Evolutionary conservation across 176 grass and related monocot genomes (phyloP).

Genomic region (Coix lacrymajobi): DNA sequence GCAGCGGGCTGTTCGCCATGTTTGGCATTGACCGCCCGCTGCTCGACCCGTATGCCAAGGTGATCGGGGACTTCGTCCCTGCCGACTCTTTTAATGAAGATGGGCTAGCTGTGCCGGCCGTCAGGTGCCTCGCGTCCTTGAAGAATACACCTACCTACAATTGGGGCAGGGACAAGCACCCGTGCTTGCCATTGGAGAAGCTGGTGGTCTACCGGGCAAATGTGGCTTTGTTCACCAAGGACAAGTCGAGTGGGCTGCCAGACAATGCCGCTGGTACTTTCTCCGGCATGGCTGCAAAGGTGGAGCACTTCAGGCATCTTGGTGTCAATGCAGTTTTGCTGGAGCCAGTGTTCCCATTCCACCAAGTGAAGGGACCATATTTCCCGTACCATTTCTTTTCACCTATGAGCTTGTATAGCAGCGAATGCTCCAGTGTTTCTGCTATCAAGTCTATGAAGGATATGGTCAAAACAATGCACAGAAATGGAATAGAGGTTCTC

Average conservation of each 20-base stretch:
- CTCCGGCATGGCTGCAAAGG: slow-evolving; percentile 50
- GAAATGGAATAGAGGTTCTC: slow-evolving; percentile 73
- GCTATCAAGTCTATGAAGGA: slow-evolving; percentile 74
- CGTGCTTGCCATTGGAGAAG: slow-evolving; percentile 69
- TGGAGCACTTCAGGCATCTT: slow-evolving; percentile 61
- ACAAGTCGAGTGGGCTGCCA: slow-evolving; percentile 41
- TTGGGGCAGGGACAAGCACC: slow-evolving; percentile 55
- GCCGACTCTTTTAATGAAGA: slow-evolving; percentile 28
- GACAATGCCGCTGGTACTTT: slow-evolving; percentile 49
- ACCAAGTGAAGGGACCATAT: slow-evolving; percentile 70
- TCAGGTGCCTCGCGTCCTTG: slow-evolving; percentile 56
- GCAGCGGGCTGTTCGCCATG: slow-evolving; percentile 47
- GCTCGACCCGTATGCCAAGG: slow-evolving; percentile 80
- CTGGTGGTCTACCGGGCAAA: slow-evolving; percentile 79
- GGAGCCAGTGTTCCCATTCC: slow-evolving; percentile 79
- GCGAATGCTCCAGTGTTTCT: slow-evolving; percentile 30
- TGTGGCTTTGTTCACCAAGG: slow-evolving; percentile 59
- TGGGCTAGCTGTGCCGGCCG: slow-evolving; percentile 30
- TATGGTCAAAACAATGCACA: slow-evolving; percentile 81
- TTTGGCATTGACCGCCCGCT: slow-evolving; percentile 47
- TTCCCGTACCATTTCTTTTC: slow-evolving; percentile 92
- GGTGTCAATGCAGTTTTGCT: slow-evolving; percentile 81
- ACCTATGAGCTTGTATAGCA: slow-evolving; percentile 40
- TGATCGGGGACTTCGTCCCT: slow-evolving; percentile 39
- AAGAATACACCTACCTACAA: slow-evolving; percentile 28